These are phyloP conservation scores for Exophiala alcalophila DNA, from an alignment of 2,329 filamentous ascomycete species.

Conservation along the genomic window DNA sequence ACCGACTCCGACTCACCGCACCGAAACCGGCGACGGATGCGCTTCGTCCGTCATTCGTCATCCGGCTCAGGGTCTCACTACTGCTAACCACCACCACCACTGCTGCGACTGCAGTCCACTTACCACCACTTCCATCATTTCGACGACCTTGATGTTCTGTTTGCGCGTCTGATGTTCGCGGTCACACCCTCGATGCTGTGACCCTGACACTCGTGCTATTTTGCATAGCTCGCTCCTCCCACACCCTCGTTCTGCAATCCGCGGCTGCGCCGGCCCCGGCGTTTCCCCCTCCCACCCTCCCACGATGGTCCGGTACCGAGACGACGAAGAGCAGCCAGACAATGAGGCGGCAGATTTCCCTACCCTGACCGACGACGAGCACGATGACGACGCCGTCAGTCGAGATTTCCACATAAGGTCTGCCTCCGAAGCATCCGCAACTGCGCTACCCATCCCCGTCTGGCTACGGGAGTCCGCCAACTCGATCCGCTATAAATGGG, in stretches of 20 bases:
- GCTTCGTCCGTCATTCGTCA: no score
- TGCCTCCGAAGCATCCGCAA: conserved; percentile 25
- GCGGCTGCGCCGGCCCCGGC: not conserved
- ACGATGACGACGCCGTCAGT: conserved; percentile 35
- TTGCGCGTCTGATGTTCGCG: no score
- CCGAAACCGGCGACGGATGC: no score
- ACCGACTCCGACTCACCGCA: no score
- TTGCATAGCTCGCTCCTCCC: not conserved
- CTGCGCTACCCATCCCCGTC: conserved; percentile 38
- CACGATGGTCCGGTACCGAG: conserved; percentile 23
- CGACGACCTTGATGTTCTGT: no score
- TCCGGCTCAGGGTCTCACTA: no score
- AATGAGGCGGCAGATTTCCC: conserved; percentile 31
- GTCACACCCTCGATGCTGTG: no score
- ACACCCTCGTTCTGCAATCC: not conserved
- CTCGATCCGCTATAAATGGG: conserved; percentile 48
- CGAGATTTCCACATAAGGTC: conserved; percentile 34
- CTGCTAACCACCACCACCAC: no score
- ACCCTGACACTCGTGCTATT: no score
- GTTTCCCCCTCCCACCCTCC: not conserved
- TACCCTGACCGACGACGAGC: conserved; percentile 37
- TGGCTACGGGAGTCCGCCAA: conserved; percentile 49
- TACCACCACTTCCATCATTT: no score
- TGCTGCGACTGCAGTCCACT: no score
- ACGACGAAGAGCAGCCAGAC: conserved; percentile 27